Evolutionary conservation across 2,329 filamentous ascomycete species (phyloP).

Genomic region (Chaetomium strumarium): DNA sequence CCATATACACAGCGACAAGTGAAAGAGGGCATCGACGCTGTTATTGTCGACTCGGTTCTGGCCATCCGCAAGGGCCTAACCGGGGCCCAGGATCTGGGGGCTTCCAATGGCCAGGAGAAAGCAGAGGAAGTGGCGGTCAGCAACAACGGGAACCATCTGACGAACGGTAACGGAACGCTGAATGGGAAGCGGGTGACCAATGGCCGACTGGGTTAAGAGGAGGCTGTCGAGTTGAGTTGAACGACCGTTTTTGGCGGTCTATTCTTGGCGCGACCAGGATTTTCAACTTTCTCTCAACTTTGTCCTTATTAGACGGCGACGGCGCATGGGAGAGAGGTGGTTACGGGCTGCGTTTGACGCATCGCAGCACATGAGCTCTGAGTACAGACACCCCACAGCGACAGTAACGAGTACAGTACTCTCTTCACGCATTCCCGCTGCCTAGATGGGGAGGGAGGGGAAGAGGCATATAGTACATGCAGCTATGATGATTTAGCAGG

Average conservation of each 20-base stretch:
- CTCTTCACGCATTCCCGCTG: too few species aligned
- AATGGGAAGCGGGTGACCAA: not conserved
- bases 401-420: too few species aligned
- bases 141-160: not conserved
- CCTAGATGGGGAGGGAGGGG: too few species aligned
- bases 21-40: slow-evolving; percentile 91
- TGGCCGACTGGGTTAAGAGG: not conserved
- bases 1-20: slow-evolving; percentile 63
- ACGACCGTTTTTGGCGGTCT: not conserved
- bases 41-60: slow-evolving; percentile 93
- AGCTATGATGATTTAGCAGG: too few species aligned
- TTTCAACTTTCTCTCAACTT: too few species aligned
- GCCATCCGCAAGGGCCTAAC: slow-evolving; percentile 88
- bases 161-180: not conserved
- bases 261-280: not conserved
- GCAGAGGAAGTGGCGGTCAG: slow-evolving; percentile 8
- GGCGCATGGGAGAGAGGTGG: not conserved
- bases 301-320: not conserved
- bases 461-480: too few species aligned
- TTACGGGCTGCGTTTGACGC: not conserved
- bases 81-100: slow-evolving; percentile 21
- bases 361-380: not conserved
- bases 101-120: slow-evolving; percentile 5
- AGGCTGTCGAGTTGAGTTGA: not conserved
- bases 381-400: too few species aligned